Evolutionary conservation across 2,329 filamentous ascomycete genomes (phyloP).

Genomic region (Calonectria hawksworthii): DNA sequence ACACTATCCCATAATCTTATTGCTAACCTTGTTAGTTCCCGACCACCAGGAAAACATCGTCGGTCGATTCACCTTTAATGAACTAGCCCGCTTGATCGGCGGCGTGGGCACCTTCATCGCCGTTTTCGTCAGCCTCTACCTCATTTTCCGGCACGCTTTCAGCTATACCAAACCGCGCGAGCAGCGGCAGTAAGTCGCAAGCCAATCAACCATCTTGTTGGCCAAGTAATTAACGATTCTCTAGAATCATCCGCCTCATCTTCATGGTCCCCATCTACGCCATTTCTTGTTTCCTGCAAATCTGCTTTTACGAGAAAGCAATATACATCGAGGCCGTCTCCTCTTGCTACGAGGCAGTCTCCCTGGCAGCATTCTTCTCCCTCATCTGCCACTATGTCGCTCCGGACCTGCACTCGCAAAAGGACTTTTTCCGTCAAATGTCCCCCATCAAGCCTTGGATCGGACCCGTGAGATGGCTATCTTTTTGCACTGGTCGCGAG

Average conservation of each 20-base stretch:
- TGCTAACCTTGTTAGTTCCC: conserved; percentile 11
- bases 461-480: conserved; percentile 78
- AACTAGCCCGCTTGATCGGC: conserved; percentile 66
- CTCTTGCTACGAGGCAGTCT: conserved; percentile 91
- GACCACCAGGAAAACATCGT: conserved; percentile 49
- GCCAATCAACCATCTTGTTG: neutral
- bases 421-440: conserved; percentile 82
- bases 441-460: conserved; percentile 79
- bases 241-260: conserved; percentile 86
- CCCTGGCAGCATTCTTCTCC: conserved; percentile 88
- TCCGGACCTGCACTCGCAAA: conserved; percentile 83
- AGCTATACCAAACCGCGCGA: conserved; percentile 73
- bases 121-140: conserved; percentile 66
- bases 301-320: conserved; percentile 81
- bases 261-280: conserved; percentile 90
- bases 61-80: conserved; percentile 67
- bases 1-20: neutral
- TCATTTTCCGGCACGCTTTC: conserved; percentile 70
- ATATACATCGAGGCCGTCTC: conserved; percentile 86
- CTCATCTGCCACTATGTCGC: conserved; percentile 86
- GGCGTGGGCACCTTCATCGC: conserved; percentile 64
- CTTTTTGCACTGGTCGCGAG: conserved; percentile 78
- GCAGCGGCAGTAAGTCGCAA: conserved; percentile 66
- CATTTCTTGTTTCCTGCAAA: conserved; percentile 79
- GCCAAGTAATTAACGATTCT: neutral